phyloP scores from a whole-genome alignment of 257 asterid genomes.

The Solanum ossicruentum region DNA sequence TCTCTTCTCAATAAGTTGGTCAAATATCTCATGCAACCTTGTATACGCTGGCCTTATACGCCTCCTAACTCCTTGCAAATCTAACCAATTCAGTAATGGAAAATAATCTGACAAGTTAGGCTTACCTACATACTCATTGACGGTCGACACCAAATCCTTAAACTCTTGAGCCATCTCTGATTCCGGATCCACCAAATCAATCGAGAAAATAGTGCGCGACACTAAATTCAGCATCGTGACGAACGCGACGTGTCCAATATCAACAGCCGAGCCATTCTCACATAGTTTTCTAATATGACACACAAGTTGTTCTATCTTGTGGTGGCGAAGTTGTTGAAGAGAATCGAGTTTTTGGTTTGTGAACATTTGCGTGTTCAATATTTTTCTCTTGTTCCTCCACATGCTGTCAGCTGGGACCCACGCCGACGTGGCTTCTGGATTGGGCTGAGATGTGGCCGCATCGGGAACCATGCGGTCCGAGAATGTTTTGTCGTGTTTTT shows the following conservation, averaged over 20 bases:
- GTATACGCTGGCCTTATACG: background rate
- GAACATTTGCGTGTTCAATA: background rate
- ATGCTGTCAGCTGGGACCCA: background rate
- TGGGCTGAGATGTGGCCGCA: background rate
- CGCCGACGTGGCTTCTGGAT: background rate
- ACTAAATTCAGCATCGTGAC: background rate
- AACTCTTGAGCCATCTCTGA: background rate
- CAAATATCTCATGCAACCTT: background rate
- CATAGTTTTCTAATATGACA: background rate
- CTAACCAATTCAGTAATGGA: background rate
- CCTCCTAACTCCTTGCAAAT: background rate
- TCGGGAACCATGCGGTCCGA: background rate
- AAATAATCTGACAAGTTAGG: background rate
- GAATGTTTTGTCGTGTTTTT: background rate
- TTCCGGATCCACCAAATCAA: no score
- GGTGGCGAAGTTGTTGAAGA: background rate
- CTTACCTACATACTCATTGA: no score
- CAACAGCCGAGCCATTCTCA: background rate
- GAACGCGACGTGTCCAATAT: background rate
- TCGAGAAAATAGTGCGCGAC: no score
- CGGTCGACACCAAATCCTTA: background rate
- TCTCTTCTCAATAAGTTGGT: background rate
- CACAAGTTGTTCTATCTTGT: background rate
- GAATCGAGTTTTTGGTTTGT: background rate
- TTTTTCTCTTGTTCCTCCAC: background rate